These are phyloP conservation scores for Letharia columbiana DNA, from an alignment of 495 filamentous ascomycete genomes.

Conservation along the genomic window DNA sequence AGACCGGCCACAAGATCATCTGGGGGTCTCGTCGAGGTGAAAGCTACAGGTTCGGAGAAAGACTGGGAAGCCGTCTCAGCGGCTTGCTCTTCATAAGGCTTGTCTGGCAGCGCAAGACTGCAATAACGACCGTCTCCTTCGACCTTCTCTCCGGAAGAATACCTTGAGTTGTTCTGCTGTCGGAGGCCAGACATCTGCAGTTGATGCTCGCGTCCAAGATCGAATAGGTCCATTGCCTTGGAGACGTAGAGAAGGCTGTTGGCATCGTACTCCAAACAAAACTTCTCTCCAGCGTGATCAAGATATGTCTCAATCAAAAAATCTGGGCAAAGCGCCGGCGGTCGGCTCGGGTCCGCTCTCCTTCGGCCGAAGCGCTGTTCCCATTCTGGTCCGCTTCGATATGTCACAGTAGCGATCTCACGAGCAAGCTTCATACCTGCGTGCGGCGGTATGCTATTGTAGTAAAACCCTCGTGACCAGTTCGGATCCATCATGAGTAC, in stretches of 20 bases:
- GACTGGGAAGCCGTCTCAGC: conserved; percentile 33
- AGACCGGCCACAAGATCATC: conserved; percentile 73
- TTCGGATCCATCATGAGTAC: conserved; percentile 98
- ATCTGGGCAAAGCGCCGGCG: conserved; percentile 88
- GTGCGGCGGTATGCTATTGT: conserved; percentile 80
- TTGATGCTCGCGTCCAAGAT: conserved; percentile 67
- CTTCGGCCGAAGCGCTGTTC: conserved; percentile 87
- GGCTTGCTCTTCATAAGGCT: conserved; percentile 75
- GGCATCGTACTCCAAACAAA: conserved; percentile 93
- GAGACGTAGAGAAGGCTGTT: conserved; percentile 95
- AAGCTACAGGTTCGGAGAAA: conserved; percentile 13
- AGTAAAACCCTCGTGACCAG: conserved; percentile 97
- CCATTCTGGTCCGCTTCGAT: conserved; percentile 95
- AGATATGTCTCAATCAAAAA: conserved; percentile 98
- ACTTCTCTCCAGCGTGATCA: conserved; percentile 98
- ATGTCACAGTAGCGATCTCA: conserved; percentile 96
- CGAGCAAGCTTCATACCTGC: conserved; percentile 95
- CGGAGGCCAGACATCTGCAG: conserved; percentile 40
- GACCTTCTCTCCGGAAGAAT: conserved; percentile 31
- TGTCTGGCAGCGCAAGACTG: conserved; percentile 74
- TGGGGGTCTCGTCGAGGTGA: conserved; percentile 42
- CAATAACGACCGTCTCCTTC: conserved; percentile 45
- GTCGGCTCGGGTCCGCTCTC: conserved; percentile 75
- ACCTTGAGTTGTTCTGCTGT: conserved; percentile 40
- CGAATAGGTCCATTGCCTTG: conserved; percentile 98